Base-by-base conservation (phyloP, 2,329 filamentous ascomycete genomes). In the Ophiobolus disseminans region DNA sequence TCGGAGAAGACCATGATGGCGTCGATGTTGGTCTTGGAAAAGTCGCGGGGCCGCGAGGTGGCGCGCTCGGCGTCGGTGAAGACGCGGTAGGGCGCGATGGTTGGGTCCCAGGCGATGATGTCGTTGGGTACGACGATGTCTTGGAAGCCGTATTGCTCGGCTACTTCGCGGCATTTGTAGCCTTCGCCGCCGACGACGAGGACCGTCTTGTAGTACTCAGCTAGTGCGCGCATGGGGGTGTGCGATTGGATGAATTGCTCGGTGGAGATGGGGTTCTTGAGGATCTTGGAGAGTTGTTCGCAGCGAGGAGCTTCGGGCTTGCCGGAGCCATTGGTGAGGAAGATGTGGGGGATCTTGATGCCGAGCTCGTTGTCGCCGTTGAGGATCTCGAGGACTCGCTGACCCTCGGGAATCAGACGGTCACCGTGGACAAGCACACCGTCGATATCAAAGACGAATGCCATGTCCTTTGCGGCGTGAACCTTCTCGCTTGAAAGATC, bases 221-320 rank as follows among this genome's bases (percentile, higher is more conserved):
- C 77, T 62, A 90, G 75, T 36, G 87, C 88, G 50, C 86, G 86
- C 88, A 90, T 90, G 59, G 87, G 87, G 3, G 86, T 90, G 78
- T 89, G 87, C 1, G 85, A 87, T 73, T 90, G 87, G 68, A 90
- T 89, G 78, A 90, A 91, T 70, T 90, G 87, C 49, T 89, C 86
- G 28, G 83, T 87, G 41, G 78, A 82, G 71, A 89, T 83, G 42
- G 85, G 85, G 63, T 81, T 81, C 49, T 82, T 74, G 36, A 90
- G 79, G 54, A 90, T 88, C 68, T 83, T 82, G 56, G 82, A 80
- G 14, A 90, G 81, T 73, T 90, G 86, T 49, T 85, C 79, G 62
- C 83, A 83, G 52, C 86, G 85, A 26, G 83, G 79, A 46, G 76
- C 69, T 73, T 90, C 87, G 17, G 83, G 83, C 80, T 89, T 89